Percentiles rank a stretch among this genome's conserved stretches.
phyloP scores from a whole-genome alignment of 129 eudicot genomes.

The Rutidosis leptorrhynchoides region DNA sequence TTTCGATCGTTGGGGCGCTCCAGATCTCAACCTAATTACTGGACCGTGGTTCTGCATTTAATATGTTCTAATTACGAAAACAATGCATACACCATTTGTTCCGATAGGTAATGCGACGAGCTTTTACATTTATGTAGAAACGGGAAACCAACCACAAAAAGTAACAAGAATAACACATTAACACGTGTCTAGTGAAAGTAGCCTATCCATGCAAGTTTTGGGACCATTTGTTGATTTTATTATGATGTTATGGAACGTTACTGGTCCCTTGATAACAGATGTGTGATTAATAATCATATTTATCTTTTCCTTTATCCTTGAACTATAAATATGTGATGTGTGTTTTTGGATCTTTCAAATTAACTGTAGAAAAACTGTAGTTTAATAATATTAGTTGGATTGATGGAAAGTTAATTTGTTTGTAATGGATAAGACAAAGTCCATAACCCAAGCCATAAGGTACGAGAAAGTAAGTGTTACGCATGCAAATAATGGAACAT shows the following conservation, averaged over 20 bases:
- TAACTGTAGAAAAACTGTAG: neutral
- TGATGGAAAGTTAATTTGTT: neutral
- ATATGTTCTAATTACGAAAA: no score
- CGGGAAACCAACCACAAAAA: no score
- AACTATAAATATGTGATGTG: neutral
- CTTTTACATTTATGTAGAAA: no score
- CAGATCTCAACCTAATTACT: no score
- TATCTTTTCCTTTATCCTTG: neutral
- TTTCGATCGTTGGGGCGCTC: no score
- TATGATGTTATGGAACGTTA: no score
- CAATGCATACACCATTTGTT: no score
- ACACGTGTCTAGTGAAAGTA: no score
- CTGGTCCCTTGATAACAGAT: slow-evolving; percentile 22
- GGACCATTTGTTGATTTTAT: slow-evolving; percentile 27
- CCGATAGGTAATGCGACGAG: no score
- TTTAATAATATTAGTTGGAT: neutral
- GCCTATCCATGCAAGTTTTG: slow-evolving; percentile 19
- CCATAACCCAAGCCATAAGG: slow-evolving; percentile 21
- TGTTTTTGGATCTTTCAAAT: slow-evolving; percentile 4
- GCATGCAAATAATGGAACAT: neutral
- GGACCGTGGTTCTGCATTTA: no score
- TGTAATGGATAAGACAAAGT: slow-evolving; percentile 15
- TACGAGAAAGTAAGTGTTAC: neutral
- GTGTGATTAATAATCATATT: slow-evolving; percentile 2
- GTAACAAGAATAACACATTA: no score